A percentile compares a stretch with the other conserved stretches of the same genome.
phyloP scores from a whole-genome alignment of 2,329 filamentous ascomycete genomes.

The Rosellinia necatrix region DNA sequence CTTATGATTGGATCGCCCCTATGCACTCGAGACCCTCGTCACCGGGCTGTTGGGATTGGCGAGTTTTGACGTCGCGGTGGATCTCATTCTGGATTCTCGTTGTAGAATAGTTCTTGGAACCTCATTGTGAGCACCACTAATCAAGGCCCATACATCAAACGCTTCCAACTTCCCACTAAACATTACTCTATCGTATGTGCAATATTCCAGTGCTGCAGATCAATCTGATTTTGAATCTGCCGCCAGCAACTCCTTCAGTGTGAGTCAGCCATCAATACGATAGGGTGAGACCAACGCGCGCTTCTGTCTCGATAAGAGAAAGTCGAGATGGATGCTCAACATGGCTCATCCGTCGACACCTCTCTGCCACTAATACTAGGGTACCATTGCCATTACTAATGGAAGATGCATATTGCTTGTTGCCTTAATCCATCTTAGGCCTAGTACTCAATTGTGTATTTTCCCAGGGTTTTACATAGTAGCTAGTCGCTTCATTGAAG shows the following conservation, averaged over 20 bases:
- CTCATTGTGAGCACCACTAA: background rate
- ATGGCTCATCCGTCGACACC: too few species aligned
- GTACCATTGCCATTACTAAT: too few species aligned
- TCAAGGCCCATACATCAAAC: background rate
- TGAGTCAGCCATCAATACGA: too few species aligned
- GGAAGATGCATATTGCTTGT: too few species aligned
- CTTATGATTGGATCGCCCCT: background rate
- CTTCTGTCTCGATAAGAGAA: too few species aligned
- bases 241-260: background rate
- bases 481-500: background rate
- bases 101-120: constrained; percentile 11
- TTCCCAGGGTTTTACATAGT: too few species aligned
- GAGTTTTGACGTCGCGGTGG: background rate
- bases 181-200: background rate
- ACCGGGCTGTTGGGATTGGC: constrained; percentile 6
- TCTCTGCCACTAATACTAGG: too few species aligned
- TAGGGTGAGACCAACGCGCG: too few species aligned
- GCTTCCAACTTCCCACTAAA: background rate
- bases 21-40: constrained; percentile 9
- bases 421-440: too few species aligned
- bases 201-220: background rate
- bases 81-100: background rate
- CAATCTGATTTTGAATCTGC: background rate
- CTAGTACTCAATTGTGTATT: too few species aligned
- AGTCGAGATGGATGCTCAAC: too few species aligned